These are phyloP conservation scores for Alternaria tenuissima DNA, from an alignment of 2,329 filamentous ascomycete genomes.

Conservation along the genomic window DNA sequence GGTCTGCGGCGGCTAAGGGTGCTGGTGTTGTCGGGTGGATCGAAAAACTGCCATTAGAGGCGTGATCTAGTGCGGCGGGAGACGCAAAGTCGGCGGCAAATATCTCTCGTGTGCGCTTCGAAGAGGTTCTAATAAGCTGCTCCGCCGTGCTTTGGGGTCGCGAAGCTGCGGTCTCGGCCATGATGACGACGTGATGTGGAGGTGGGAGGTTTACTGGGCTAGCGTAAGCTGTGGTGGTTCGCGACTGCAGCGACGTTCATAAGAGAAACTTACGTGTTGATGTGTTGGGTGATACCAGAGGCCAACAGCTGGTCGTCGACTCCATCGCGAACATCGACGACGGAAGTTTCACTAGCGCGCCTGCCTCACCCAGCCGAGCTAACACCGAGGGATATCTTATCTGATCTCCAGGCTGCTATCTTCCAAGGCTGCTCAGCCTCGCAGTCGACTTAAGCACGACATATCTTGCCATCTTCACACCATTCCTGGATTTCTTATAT, in stretches of 20 bases:
- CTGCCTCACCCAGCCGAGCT: constrained; percentile 6
- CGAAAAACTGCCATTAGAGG: constrained; percentile 49
- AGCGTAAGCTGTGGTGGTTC: not conserved
- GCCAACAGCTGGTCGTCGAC: constrained; percentile 9
- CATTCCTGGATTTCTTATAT: not conserved
- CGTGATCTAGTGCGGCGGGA: constrained; percentile 52
- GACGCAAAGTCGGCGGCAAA: constrained; percentile 63
- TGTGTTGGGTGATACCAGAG: not conserved
- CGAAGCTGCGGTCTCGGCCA: constrained; percentile 32
- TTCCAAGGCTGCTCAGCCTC: not conserved
- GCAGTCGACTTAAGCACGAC: not conserved
- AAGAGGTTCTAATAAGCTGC: constrained; percentile 53
- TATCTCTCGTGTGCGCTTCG: constrained; percentile 63
- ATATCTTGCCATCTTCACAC: not conserved
- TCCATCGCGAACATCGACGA: constrained; percentile 15
- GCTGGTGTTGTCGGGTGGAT: constrained; percentile 57
- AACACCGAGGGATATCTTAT: constrained; percentile 10
- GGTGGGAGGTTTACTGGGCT: not conserved
- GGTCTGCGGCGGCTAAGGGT: constrained; percentile 55
- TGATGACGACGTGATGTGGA: constrained; percentile 8
- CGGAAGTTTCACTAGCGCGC: constrained; percentile 24
- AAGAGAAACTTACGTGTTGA: constrained; percentile 4
- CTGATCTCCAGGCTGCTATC: constrained; percentile 5
- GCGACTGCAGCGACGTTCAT: not conserved
- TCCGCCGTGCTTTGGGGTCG: constrained; percentile 32